Conservation (phyloP, 2,329 filamentous ascomycete genomes). For the Colletotrichum kahawae region DNA sequence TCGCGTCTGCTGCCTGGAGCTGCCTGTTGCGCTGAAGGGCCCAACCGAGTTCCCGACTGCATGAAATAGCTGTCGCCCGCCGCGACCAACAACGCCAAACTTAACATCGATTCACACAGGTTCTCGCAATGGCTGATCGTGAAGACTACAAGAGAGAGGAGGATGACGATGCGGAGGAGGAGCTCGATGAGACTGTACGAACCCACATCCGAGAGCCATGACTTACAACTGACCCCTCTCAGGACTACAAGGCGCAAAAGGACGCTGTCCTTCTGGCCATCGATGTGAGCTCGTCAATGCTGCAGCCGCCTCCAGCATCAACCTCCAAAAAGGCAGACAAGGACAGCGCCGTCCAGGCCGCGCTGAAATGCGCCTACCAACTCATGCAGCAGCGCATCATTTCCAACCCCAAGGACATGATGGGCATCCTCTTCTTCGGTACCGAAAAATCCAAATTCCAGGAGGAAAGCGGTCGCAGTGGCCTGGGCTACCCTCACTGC, state of each 20-base stretch:
- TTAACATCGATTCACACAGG: neutral
- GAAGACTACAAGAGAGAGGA: slow-evolving; percentile 55
- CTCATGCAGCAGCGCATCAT: slow-evolving; percentile 99
- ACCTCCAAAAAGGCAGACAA: slow-evolving; percentile 77
- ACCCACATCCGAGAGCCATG: neutral
- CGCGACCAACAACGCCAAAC: neutral
- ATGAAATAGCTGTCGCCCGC: neutral
- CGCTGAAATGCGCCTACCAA: slow-evolving; percentile 91
- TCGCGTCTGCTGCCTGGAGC: slow-evolving; percentile 19
- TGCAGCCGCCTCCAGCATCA: slow-evolving; percentile 66
- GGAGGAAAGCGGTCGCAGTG: slow-evolving; percentile 64
- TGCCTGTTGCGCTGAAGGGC: neutral
- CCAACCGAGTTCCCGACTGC: neutral
- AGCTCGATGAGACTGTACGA: slow-evolving; percentile 68
- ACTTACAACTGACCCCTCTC: slow-evolving; percentile 16
- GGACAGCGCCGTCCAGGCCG: slow-evolving; percentile 81
- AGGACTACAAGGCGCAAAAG: slow-evolving; percentile 91
- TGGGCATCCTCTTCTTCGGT: slow-evolving; percentile 91
- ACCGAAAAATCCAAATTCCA: slow-evolving; percentile 85
- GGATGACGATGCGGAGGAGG: slow-evolving; percentile 68
- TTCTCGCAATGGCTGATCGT: slow-evolving; percentile 36
- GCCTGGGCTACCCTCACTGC: slow-evolving; percentile 82
- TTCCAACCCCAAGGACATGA: slow-evolving; percentile 95
- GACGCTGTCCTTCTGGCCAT: slow-evolving; percentile 99
- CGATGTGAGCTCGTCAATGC: slow-evolving; percentile 88